Percentiles rank a stretch among this genome's conserved stretches.
Conservation (phyloP, 805 yeast genomes). For the Pichia deserticola region DNA sequence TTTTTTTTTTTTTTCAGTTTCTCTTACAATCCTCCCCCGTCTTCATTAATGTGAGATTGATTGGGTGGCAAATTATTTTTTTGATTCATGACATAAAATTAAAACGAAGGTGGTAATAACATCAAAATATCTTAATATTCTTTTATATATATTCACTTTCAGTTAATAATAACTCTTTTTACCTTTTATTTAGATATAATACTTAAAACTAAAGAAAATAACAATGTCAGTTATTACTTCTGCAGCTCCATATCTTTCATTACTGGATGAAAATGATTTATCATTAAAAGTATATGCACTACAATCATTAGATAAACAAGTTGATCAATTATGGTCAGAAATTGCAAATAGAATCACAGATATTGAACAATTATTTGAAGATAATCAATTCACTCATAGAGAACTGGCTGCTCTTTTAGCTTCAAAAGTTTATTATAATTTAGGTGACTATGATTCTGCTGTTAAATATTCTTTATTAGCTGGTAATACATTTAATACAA, state of each 20-base stretch:
- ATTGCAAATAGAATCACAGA: conserved; percentile 83
- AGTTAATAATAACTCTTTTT: too few relatives aligned
- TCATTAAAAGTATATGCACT: conserved; percentile 78
- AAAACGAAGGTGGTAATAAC: too few relatives aligned
- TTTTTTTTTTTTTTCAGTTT: too few relatives aligned
- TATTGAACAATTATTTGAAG: conserved; percentile 89
- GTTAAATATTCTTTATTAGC: conserved; percentile 85
- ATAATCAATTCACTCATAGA: conserved; percentile 59
- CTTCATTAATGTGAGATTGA: too few relatives aligned
- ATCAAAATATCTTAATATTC: too few relatives aligned
- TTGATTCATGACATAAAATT: too few relatives aligned
- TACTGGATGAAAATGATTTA: conserved; percentile 75
- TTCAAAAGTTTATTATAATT: conserved; percentile 81
- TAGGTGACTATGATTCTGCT: conserved; percentile 89
- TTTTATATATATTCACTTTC: too few relatives aligned
- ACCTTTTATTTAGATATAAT: too few relatives aligned
- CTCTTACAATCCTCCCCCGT: too few relatives aligned
- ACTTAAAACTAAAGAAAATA: background rate
- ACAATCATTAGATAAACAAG: conserved; percentile 68
- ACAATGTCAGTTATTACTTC: conserved; percentile 41
- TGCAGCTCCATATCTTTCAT: conserved; percentile 88
- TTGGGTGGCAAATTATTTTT: too few relatives aligned
- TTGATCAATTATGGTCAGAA: conserved; percentile 95
- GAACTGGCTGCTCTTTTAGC: conserved; percentile 85
- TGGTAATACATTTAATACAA: conserved; percentile 68